Evolutionary conservation across 305 asterid genomes (phyloP).

Genomic region (Solanum chacoense): DNA sequence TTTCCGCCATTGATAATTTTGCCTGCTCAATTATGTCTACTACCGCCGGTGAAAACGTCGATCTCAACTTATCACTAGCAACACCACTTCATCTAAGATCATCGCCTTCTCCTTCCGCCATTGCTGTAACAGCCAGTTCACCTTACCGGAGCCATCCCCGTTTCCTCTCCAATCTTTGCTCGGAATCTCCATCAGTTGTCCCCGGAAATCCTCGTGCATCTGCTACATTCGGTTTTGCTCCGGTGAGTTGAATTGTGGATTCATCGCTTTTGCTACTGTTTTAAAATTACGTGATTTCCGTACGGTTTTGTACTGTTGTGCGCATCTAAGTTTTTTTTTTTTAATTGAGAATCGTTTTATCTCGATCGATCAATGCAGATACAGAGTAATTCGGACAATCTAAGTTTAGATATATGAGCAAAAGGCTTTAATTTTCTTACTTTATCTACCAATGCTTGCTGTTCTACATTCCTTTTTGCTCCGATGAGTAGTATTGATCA

Average conservation of each 20-base stretch:
- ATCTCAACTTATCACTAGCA: conserved; percentile 20
- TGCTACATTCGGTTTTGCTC: background rate
- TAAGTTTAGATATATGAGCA: background rate
- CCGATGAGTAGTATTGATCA: background rate
- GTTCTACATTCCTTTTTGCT: background rate
- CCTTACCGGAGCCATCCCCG: background rate
- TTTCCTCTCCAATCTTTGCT: background rate
- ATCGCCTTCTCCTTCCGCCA: background rate
- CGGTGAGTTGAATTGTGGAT: background rate
- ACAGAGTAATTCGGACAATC: background rate
- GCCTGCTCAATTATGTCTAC: conserved; percentile 4
- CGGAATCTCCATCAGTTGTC: background rate
- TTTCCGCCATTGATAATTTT: background rate
- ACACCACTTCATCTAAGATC: background rate
- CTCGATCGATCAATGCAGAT: background rate
- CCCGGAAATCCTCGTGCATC: background rate
- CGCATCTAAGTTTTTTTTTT: background rate
- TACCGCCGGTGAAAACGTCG: conserved; percentile 26
- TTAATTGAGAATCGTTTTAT: background rate
- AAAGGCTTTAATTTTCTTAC: background rate
- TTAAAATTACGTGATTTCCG: background rate
- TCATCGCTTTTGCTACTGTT: background rate
- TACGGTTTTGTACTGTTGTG: background rate
- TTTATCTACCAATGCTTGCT: background rate
- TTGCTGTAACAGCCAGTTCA: background rate